These are phyloP conservation scores for Xylaria nigripes DNA, from an alignment of 495 filamentous ascomycete genomes.

Conservation along the genomic window DNA sequence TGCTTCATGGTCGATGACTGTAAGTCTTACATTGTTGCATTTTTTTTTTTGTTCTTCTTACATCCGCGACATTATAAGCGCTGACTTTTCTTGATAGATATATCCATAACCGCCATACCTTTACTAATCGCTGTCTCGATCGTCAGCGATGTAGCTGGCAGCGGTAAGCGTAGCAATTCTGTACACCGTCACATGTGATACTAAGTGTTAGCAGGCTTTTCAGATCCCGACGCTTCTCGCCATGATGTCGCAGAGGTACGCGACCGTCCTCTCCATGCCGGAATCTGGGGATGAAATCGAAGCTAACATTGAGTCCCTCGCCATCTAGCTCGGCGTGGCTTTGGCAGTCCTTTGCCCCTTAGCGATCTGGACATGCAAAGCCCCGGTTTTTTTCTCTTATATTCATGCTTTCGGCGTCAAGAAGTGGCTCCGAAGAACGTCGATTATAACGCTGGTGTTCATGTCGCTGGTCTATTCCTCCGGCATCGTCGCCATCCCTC, in stretches of 20 bases:
- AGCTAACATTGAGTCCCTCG: not conserved
- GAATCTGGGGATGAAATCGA: not conserved
- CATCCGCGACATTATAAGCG: not conserved
- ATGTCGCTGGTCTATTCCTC: slow-evolving; percentile 11
- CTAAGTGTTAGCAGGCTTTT: slow-evolving; percentile 5
- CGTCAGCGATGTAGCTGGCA: slow-evolving; percentile 4
- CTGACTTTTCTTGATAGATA: not conserved
- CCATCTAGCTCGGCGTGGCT: slow-evolving; percentile 4
- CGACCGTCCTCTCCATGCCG: not conserved
- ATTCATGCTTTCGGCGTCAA: slow-evolving; percentile 20
- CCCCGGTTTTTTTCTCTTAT: slow-evolving; percentile 22
- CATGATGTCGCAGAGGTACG: slow-evolving; percentile 4
- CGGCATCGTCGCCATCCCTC: slow-evolving; percentile 22
- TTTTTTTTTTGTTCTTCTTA: not conserved
- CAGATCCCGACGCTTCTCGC: not conserved
- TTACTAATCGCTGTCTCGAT: not conserved
- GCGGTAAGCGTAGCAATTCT: not conserved
- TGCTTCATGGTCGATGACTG: slow-evolving; percentile 7
- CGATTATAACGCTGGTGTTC: slow-evolving; percentile 7
- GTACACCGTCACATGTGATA: not conserved
- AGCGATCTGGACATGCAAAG: slow-evolving; percentile 9
- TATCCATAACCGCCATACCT: slow-evolving; percentile 8
- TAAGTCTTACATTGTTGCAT: too few relatives aligned
- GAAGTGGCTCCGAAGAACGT: slow-evolving; percentile 24
- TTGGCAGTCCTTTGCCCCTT: not conserved